phyloP scores from a whole-genome alignment of 352 stramenopile species.

The Phytophthora constricta region DNA sequence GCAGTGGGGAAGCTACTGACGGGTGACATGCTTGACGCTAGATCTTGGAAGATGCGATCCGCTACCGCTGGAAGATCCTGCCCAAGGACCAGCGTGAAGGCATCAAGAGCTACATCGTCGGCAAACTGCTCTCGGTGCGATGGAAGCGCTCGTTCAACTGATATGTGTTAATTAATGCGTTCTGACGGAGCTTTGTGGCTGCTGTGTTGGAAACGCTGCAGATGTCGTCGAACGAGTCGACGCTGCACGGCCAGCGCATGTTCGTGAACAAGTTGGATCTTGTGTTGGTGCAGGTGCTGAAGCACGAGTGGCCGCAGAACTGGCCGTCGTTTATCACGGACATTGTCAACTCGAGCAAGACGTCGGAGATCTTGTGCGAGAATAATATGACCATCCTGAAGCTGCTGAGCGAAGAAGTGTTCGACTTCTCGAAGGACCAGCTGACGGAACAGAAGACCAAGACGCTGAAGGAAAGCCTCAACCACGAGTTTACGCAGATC shows the following conservation, averaged over 20 bases:
- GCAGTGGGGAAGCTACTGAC: not conserved
- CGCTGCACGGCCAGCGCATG: slow-evolving; percentile 89
- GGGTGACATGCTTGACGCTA: slow-evolving; percentile 45
- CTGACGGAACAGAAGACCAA: slow-evolving; percentile 99
- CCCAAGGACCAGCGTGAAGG: slow-evolving; percentile 96
- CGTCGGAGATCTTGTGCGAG: slow-evolving; percentile 97
- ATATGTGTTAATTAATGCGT: not conserved
- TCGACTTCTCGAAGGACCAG: slow-evolving; percentile 99
- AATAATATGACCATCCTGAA: slow-evolving; percentile 99
- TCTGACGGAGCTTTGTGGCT: slow-evolving; percentile 1
- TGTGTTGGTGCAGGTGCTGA: slow-evolving; percentile 97
- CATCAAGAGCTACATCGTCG: slow-evolving; percentile 99
- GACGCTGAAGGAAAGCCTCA: slow-evolving; percentile 97
- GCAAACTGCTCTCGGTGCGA: slow-evolving; percentile 94
- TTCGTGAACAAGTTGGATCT: slow-evolving; percentile 97
- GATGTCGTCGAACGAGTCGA: slow-evolving; percentile 91
- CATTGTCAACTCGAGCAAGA: slow-evolving; percentile 94
- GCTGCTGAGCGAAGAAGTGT: slow-evolving; percentile 98
- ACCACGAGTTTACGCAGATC: slow-evolving; percentile 98
- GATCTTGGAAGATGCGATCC: slow-evolving; percentile 97
- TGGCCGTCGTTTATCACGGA: slow-evolving; percentile 99
- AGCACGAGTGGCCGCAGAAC: slow-evolving; percentile 99
- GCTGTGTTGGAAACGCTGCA: slow-evolving; percentile 39
- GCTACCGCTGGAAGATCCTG: slow-evolving; percentile 97
- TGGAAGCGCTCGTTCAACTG: not conserved